Evolutionary conservation across 1,139 yeast genomes (phyloP).

Genomic region (Wickerhamomyces sp.): DNA sequence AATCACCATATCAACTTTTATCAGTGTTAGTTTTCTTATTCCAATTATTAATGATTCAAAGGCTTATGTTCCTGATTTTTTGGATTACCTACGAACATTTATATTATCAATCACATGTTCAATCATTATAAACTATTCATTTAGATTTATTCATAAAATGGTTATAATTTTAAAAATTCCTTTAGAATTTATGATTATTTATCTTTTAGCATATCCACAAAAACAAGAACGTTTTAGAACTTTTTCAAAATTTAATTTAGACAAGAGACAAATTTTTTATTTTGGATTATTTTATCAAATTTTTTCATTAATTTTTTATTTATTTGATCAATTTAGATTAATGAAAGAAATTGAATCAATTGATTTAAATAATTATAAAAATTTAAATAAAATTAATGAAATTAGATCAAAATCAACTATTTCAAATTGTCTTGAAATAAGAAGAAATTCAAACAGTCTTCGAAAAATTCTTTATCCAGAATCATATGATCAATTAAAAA

Average conservation of each 20-base stretch:
- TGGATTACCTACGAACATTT: slow-evolving; percentile 19
- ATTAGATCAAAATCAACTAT: slow-evolving; percentile 19
- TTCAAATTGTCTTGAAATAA: slow-evolving; percentile 19
- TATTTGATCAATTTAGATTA: slow-evolving; percentile 8
- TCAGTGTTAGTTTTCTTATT: neutral
- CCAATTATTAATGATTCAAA: slow-evolving; percentile 10
- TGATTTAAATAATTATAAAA: slow-evolving; percentile 7
- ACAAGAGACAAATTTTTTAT: slow-evolving; percentile 17
- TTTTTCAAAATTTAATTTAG: slow-evolving; percentile 19
- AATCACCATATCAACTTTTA: neutral
- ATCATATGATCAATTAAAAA: slow-evolving; percentile 2
- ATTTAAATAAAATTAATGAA: slow-evolving; percentile 9
- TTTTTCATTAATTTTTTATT: slow-evolving; percentile 9
- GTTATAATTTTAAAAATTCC: slow-evolving; percentile 12
- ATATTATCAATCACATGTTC: slow-evolving; percentile 14
- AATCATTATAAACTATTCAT: slow-evolving; percentile 13
- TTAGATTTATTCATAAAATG: slow-evolving; percentile 8
- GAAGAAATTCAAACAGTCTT: slow-evolving; percentile 18
- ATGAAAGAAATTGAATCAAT: slow-evolving; percentile 6
- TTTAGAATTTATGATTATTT: slow-evolving; percentile 16
- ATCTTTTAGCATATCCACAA: slow-evolving; percentile 21
- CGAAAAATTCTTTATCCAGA: slow-evolving; percentile 17
- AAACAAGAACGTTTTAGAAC: slow-evolving; percentile 11
- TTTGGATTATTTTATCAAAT: slow-evolving; percentile 18
- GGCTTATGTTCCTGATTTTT: slow-evolving; percentile 15